A percentile compares a stretch with the other conserved stretches of the same genome.
Evolutionary conservation across 257 asterid genomes (phyloP).

Genomic region (Lantana camara): DNA sequence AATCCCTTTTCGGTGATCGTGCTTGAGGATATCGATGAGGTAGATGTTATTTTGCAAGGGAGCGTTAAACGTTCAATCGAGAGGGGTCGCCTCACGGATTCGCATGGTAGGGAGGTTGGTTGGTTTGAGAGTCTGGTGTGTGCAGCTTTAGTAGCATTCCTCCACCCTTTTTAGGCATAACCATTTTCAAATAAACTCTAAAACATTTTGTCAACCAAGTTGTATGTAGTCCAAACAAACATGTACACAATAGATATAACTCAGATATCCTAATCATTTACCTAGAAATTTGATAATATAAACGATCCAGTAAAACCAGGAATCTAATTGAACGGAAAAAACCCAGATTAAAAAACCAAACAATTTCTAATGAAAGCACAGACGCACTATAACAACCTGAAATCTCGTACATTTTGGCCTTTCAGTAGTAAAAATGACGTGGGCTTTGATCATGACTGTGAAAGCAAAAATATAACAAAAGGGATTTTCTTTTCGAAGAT

Average conservation of each 20-base stretch:
- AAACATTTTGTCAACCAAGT: neutral
- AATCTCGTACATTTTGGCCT: constrained; percentile 20
- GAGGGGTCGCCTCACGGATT: constrained; percentile 79
- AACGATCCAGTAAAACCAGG: neutral
- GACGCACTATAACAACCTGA: constrained; percentile 20
- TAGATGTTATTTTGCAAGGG: constrained; percentile 68
- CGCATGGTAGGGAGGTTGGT: constrained; percentile 90
- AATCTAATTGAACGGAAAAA: neutral
- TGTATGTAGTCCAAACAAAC: too few species aligned
- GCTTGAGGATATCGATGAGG: constrained; percentile 91
- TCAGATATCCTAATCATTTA: too few species aligned
- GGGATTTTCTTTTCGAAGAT: constrained; percentile 35
- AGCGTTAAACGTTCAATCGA: constrained; percentile 46
- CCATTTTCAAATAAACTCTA: neutral
- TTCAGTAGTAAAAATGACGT: constrained; percentile 9
- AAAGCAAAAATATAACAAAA: constrained; percentile 23
- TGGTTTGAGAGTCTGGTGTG: constrained; percentile 26
- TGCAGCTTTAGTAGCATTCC: constrained; percentile 15
- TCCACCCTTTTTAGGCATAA: constrained; percentile 3
- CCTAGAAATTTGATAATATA: too few species aligned
- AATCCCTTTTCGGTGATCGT: constrained; percentile 77
- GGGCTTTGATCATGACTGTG: constrained; percentile 2
- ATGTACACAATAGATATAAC: too few species aligned
- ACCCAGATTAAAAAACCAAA: neutral
- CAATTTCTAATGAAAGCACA: constrained; percentile 2